Conservation (phyloP, 2,329 filamentous ascomycete genomes). For the Calonectria crousiana region DNA sequence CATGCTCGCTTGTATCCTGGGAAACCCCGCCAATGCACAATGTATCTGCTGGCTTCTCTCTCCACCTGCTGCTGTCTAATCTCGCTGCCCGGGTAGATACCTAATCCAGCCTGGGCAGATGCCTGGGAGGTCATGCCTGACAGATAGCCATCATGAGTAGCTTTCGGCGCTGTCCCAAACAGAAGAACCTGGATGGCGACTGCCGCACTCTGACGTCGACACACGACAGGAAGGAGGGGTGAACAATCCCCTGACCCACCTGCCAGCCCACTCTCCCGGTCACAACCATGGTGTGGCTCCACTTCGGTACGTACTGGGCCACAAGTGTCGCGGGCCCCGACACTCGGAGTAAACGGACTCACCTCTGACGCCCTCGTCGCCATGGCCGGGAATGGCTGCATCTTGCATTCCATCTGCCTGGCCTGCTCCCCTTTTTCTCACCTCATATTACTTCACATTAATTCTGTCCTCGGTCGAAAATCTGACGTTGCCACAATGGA, state of each 20-base stretch:
- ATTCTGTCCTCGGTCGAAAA: neutral
- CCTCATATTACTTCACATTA: too few species aligned
- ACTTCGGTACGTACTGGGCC: conserved; percentile 19
- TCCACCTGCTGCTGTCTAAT: neutral
- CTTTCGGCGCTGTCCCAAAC: neutral
- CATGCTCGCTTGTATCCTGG: neutral
- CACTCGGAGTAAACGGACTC: conserved; percentile 8
- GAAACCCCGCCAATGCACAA: neutral
- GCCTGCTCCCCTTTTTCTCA: neutral
- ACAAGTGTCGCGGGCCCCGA: conserved; percentile 17
- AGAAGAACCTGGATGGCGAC: neutral
- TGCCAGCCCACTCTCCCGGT: conserved; percentile 12
- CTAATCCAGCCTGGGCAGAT: too few species aligned
- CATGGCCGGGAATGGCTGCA: conserved; percentile 5
- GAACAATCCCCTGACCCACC: conserved; percentile 5
- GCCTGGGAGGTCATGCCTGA: neutral
- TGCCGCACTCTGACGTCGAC: conserved; percentile 16
- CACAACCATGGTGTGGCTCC: conserved; percentile 5
- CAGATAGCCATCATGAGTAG: neutral
- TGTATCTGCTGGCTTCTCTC: neutral
- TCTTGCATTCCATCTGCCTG: neutral
- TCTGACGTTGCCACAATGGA: neutral
- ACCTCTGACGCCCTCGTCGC: neutral
- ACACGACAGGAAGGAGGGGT: conserved; percentile 11
- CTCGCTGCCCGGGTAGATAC: neutral